Conservation (phyloP, 768 basidiomycete species). For the Podaxis sp. region DNA sequence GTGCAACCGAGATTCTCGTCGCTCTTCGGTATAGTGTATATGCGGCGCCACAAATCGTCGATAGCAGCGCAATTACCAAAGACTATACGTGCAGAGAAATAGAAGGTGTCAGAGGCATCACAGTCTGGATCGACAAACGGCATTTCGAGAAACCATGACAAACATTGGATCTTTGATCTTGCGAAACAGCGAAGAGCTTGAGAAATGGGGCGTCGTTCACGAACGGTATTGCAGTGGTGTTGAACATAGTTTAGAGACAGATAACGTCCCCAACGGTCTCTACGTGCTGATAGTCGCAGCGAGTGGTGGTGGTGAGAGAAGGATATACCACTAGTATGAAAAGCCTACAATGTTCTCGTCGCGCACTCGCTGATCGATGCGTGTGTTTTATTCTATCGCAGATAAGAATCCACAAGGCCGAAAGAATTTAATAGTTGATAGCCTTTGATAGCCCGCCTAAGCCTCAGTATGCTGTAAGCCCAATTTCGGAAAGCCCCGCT, state of each 20-base stretch:
- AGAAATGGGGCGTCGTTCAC: neutral
- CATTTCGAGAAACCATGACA: neutral
- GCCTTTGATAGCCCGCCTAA: neutral
- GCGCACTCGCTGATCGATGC: neutral
- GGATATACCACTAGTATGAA: neutral
- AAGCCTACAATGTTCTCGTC: neutral
- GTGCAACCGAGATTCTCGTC: constrained; percentile 35
- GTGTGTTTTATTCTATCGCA: neutral
- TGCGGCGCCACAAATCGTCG: constrained; percentile 17
- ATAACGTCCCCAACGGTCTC: neutral
- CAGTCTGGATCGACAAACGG: neutral
- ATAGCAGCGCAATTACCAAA: constrained; percentile 11
- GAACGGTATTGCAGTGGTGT: neutral
- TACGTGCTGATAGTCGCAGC: neutral
- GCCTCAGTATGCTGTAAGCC: neutral
- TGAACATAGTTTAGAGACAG: neutral
- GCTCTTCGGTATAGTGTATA: constrained; percentile 29
- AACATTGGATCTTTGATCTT: constrained; percentile 4
- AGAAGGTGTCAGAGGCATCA: neutral
- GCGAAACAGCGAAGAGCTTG: constrained; percentile 1
- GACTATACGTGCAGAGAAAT: constrained; percentile 9
- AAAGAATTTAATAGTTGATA: neutral
- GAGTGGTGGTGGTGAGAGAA: neutral
- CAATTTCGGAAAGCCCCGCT: neutral
- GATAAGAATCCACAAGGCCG: neutral